Conservation (phyloP, 1,284 basidiomycete genomes). For the Vanrija pseudolonga region DNA sequence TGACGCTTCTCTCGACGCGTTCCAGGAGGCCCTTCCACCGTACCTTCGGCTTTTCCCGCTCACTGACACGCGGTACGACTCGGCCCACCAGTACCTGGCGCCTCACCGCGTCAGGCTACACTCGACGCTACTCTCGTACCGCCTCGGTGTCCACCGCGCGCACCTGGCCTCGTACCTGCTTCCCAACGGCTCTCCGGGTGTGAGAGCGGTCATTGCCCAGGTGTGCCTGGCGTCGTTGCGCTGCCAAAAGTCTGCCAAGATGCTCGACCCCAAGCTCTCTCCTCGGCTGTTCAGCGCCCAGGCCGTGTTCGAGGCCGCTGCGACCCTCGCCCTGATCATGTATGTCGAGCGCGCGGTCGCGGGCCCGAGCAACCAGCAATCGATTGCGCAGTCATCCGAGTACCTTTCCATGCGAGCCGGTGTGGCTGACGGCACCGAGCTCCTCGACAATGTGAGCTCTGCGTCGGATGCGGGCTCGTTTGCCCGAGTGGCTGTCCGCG, state of each 20-base stretch:
- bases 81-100: constrained; percentile 32
- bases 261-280: constrained; percentile 40
- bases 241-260: constrained; percentile 37
- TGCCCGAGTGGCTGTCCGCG: constrained; percentile 27
- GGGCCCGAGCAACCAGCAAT: constrained; percentile 4
- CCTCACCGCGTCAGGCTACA: constrained; percentile 40
- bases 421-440: constrained; percentile 35
- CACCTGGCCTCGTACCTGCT: constrained; percentile 34
- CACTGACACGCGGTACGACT: constrained; percentile 38
- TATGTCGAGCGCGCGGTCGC: constrained; percentile 34
- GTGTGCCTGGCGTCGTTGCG: constrained; percentile 35
- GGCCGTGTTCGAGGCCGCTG: constrained; percentile 38
- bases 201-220: constrained; percentile 31
- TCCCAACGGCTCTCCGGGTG: constrained; percentile 23
- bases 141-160: constrained; percentile 37
- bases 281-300: constrained; percentile 36
- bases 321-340: constrained; percentile 35
- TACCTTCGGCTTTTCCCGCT: constrained; percentile 40
- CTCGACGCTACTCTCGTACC: constrained; percentile 33
- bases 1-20: constrained; percentile 36
- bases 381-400: constrained; percentile 18
- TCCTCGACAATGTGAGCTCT: constrained; percentile 34
- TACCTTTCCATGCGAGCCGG: constrained; percentile 31
- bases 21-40: constrained; percentile 41
- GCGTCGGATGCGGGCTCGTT: constrained; percentile 18